A percentile compares a stretch with the other conserved stretches of the same genome.
phyloP scores from a whole-genome alignment of 805 yeast species.

The Schwanniomyces sp. region DNA sequence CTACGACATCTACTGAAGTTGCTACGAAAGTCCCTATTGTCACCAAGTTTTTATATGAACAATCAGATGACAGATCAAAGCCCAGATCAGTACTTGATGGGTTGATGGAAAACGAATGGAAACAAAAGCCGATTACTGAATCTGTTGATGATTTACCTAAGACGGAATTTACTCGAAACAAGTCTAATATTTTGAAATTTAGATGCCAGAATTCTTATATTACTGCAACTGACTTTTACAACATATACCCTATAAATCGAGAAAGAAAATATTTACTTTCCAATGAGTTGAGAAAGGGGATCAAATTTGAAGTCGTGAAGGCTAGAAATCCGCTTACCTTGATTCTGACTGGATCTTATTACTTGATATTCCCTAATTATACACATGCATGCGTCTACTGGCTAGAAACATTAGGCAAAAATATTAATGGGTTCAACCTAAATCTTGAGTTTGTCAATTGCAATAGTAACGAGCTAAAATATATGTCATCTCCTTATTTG shows the following conservation, averaged over 20 bases:
- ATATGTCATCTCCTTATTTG: constrained; percentile 31
- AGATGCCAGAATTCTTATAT: constrained; percentile 39
- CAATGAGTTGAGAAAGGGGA: constrained; percentile 17
- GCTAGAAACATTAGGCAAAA: constrained; percentile 48
- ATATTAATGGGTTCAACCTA: constrained; percentile 51
- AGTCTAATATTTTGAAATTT: constrained; percentile 36
- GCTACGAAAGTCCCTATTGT: constrained; percentile 26
- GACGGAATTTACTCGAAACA: background rate
- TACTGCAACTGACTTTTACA: constrained; percentile 37
- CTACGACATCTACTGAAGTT: constrained; percentile 28
- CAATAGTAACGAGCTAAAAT: constrained; percentile 18
- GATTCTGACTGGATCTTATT: constrained; percentile 48
- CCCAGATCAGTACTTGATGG: constrained; percentile 24
- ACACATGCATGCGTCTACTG: constrained; percentile 53
- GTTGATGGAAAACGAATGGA: constrained; percentile 30
- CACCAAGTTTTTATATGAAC: constrained; percentile 25
- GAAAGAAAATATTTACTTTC: constrained; percentile 28
- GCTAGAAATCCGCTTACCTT: constrained; percentile 49
- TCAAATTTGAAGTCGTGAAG: constrained; percentile 43
- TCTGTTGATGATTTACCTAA: constrained; percentile 25
- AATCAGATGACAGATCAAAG: constrained; percentile 2
- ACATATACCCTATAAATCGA: constrained; percentile 34
- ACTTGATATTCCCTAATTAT: constrained; percentile 47
- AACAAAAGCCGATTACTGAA: constrained; percentile 22
- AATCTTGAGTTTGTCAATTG: constrained; percentile 45